Conservation (phyloP, 176 grass and related monocot species). For the Lolium rigidum region DNA sequence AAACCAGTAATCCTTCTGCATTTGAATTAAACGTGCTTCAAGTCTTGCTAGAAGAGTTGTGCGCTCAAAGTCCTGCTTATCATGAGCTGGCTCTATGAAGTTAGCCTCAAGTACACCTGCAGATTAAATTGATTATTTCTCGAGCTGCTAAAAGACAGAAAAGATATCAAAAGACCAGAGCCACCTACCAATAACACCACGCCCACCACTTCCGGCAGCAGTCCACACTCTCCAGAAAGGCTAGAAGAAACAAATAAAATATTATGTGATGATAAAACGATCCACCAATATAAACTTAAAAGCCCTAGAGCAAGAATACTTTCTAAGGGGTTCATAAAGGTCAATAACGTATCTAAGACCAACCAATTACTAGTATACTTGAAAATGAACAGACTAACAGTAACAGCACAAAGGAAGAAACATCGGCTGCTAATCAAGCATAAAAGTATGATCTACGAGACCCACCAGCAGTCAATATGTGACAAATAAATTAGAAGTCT, state of each 20-base stretch:
- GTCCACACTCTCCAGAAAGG: slow-evolving; percentile 99
- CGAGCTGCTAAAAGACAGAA: not conserved
- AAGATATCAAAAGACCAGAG: slow-evolving; percentile 20
- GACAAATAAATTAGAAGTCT: slow-evolving; percentile 22
- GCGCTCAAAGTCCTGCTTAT: slow-evolving; percentile 98
- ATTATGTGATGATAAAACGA: slow-evolving; percentile 14
- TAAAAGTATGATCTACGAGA: not conserved
- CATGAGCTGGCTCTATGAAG: slow-evolving; percentile 98
- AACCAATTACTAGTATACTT: not conserved
- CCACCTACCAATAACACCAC: slow-evolving; percentile 92
- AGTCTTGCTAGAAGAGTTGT: slow-evolving; percentile 96
- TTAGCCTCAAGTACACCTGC: slow-evolving; percentile 96
- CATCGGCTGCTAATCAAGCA: not conserved
- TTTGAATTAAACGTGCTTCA: slow-evolving; percentile 77
- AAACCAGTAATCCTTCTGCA: slow-evolving; percentile 97
- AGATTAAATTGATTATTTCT: slow-evolving; percentile 37
- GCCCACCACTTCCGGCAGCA: slow-evolving; percentile 94
- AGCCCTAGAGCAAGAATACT: not conserved
- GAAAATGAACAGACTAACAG: slow-evolving; percentile 27
- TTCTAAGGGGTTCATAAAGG: not conserved
- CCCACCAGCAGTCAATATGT: not conserved
- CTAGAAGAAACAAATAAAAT: slow-evolving; percentile 60
- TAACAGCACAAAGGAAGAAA: slow-evolving; percentile 9
- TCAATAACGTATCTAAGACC: not conserved
- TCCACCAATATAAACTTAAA: slow-evolving; percentile 3